Evolutionary conservation across 495 filamentous ascomycete species (phyloP), one percentile per base, ranked within the genome.

Genomic region (Rostrohypoxylon terebratum): DNA sequence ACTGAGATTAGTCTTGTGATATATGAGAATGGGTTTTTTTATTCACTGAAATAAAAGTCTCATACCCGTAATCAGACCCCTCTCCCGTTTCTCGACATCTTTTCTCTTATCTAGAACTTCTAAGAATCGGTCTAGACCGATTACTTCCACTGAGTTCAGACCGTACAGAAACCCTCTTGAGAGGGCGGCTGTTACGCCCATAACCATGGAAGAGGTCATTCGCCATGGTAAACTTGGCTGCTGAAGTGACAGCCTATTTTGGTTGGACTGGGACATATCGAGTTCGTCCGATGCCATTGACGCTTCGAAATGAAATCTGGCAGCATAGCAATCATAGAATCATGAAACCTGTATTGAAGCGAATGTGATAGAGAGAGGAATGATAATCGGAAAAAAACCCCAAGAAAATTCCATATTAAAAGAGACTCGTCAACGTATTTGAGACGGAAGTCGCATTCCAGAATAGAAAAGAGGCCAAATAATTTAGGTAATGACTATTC

Each of bases 61-160:
- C 83, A 63, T 84, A 97, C 94, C 93, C 74, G 95, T 98, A 66
- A 98, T 85, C 68, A 98, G 84, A 28, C 95, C 95, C 75, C 89
- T 88, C 66, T 89, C 82, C 72, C 95, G 87, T 69, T 84, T 83
- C 50, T 90, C 86, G 14, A 89, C 83, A 80, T 96, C 88, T 71
- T 84, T 83, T 59, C 94, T 86, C 47, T 86, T 85, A 73, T 97
- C 93, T 16, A 96, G 80, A 5, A 94, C 76, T n/a, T 91, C 84
- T 11, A 93, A 81, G 67, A 97, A 96, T n/a, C 82, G 74, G 13
- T 92, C 88, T 38, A 95, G 79, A 0, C 94, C 94, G 75, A 88
- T 83, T 1, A 90, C 86, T 71, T 96, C 90, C 21, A 85, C 84
- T 2, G 79, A 77, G 69, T 87, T 88, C 63, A 88, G 72, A 0